Evolutionary conservation across 1,284 basidiomycete genomes (phyloP).

Genomic region (Pterula multifida): DNA sequence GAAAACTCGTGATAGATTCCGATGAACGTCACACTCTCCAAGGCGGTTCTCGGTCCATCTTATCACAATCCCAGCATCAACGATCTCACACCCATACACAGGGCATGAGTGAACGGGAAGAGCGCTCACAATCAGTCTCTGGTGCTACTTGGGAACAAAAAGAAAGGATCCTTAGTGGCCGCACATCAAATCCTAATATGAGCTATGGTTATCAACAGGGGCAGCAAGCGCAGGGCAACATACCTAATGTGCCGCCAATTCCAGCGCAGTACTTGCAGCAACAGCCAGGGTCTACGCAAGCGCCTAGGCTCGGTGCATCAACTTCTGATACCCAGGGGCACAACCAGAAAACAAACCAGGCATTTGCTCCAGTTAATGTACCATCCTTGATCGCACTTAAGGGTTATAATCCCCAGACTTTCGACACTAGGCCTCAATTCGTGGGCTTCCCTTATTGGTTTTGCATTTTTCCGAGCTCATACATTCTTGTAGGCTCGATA

Average conservation of each 20-base stretch:
- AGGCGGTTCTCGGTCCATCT: slow-evolving; percentile 28
- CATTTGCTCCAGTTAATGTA: slow-evolving; percentile 63
- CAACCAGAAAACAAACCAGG: slow-evolving; percentile 10
- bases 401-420: slow-evolving; percentile 83
- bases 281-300: slow-evolving; percentile 17
- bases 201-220: slow-evolving; percentile 49
- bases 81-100: slow-evolving; percentile 15
- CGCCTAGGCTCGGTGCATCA: slow-evolving; percentile 28
- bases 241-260: slow-evolving; percentile 59
- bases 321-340: slow-evolving; percentile 19
- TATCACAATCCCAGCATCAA: slow-evolving; percentile 16
- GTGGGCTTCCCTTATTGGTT: slow-evolving; percentile 29
- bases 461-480: slow-evolving; percentile 3
- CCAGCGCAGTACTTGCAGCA: slow-evolving; percentile 61
- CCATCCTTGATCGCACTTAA: slow-evolving; percentile 76
- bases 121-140: slow-evolving; percentile 28
- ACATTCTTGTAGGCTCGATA: slow-evolving; percentile 57
- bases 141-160: slow-evolving; percentile 46
- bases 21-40: slow-evolving; percentile 47
- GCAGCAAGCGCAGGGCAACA: slow-evolving; percentile 24
- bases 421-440: slow-evolving; percentile 71
- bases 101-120: slow-evolving; percentile 22
- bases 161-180: slow-evolving; percentile 40
- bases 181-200: slow-evolving; percentile 58
- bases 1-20: slow-evolving; percentile 19